These are phyloP conservation scores for Fomitopsis pinicola DNA, from an alignment of 1,284 basidiomycete genomes.

Conservation along the genomic window DNA sequence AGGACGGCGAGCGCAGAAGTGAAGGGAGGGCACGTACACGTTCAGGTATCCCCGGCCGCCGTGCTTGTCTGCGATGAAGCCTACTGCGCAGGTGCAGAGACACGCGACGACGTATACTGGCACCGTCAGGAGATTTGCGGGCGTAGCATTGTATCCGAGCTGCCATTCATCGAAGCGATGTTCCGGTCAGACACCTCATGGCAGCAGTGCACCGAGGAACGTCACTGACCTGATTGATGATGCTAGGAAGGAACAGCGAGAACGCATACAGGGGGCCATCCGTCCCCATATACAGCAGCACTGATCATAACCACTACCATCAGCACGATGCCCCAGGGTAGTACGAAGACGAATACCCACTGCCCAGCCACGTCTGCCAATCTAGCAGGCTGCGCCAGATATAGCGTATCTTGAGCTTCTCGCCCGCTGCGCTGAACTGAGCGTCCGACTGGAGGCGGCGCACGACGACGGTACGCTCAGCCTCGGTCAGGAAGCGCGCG, in stretches of 20 bases:
- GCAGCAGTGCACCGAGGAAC: neutral
- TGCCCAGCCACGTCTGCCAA: conserved; percentile 72
- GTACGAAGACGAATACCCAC: conserved; percentile 28
- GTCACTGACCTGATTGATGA: conserved; percentile 54
- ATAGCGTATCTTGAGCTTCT: conserved; percentile 57
- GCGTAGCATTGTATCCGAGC: conserved; percentile 62
- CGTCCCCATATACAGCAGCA: conserved; percentile 51
- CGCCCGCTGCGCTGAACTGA: conserved; percentile 71
- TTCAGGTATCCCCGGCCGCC: conserved; percentile 60
- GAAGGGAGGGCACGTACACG: conserved; percentile 38
- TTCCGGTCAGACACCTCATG: conserved; percentile 19
- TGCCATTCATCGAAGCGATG: conserved; percentile 11
- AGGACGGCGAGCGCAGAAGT: neutral
- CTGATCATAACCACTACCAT: conserved; percentile 25
- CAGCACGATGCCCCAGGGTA: neutral
- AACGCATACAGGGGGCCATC: conserved; percentile 72
- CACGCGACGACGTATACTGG: conserved; percentile 68
- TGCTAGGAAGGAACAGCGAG: conserved; percentile 67
- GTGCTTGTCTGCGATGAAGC: conserved; percentile 56
- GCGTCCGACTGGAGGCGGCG: conserved; percentile 65
- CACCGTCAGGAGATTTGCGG: conserved; percentile 70
- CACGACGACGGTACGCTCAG: conserved; percentile 65
- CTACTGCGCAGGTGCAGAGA: conserved; percentile 58
- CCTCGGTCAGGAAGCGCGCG: conserved; percentile 69
- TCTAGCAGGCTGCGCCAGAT: conserved; percentile 59